Evolutionary conservation across 176 grass and related monocot species (phyloP).

Genomic region (Cenchrus fungigraminus): DNA sequence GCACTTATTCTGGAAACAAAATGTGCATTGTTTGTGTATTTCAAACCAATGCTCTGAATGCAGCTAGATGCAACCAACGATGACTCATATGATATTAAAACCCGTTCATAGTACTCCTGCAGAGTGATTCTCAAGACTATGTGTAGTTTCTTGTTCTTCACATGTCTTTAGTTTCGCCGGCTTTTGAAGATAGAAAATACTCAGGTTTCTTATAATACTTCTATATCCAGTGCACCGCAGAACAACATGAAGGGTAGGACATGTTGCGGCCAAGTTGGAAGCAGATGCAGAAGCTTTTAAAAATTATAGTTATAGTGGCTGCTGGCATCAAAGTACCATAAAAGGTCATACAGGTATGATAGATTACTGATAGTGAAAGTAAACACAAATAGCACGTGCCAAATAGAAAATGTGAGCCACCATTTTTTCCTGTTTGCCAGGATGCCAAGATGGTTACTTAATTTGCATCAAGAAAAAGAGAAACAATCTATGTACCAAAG

Average conservation of each 20-base stretch:
- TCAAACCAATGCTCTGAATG: not conserved
- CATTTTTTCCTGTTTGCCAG: not conserved
- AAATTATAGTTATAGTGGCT: conserved; percentile 5
- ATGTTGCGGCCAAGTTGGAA: conserved; percentile 1
- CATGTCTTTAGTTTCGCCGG: not conserved
- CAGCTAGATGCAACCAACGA: conserved; percentile 17
- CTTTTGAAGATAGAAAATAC: conserved; percentile 2
- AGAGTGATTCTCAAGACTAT: not conserved
- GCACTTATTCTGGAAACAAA: not conserved
- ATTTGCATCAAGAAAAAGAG: not conserved
- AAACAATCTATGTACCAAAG: not conserved
- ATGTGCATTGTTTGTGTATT: not conserved
- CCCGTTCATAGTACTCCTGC: not conserved
- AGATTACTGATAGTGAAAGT: not conserved
- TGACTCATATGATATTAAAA: not conserved
- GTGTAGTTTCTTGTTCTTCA: not conserved
- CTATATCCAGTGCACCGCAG: not conserved
- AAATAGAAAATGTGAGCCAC: conserved; percentile 3
- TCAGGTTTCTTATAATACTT: conserved; percentile 9
- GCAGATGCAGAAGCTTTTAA: conserved; percentile 6
- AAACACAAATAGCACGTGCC: not conserved
- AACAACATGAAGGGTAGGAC: not conserved
- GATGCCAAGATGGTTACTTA: not conserved
- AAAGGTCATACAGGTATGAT: conserved; percentile 3
- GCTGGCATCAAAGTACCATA: not conserved